Evolutionary conservation across 805 yeast species (phyloP).

Genomic region (Candida easanensis): DNA sequence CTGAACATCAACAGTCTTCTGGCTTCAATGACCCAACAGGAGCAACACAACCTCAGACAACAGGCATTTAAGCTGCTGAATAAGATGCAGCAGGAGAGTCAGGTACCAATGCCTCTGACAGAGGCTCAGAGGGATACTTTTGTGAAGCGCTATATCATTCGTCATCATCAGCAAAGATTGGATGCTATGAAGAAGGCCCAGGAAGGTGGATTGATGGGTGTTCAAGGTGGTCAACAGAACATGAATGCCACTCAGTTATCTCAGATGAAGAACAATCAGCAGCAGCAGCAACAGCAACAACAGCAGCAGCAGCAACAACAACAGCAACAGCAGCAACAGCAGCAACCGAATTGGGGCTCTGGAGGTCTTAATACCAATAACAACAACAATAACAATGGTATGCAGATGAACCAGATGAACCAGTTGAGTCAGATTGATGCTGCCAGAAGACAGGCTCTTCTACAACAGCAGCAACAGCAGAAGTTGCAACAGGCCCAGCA

Average conservation of each 20-base stretch:
- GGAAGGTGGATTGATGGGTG: neutral
- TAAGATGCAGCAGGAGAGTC: constrained; percentile 24
- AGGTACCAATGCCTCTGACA: constrained; percentile 21
- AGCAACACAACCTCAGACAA: neutral
- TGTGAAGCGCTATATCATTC: constrained; percentile 23
- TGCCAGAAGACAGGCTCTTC: constrained; percentile 11
- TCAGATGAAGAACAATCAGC: constrained; percentile 2
- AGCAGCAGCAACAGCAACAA: no score
- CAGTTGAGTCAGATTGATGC: neutral
- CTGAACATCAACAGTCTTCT: constrained; percentile 6
- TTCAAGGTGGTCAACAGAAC: constrained; percentile 1
- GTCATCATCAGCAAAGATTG: constrained; percentile 25
- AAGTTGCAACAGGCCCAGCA: constrained; percentile 22
- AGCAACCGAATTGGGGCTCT: no score
- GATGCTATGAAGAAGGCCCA: constrained; percentile 8
- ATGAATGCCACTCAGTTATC: neutral
- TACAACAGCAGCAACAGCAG: constrained; percentile 15
- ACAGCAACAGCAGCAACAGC: no score
- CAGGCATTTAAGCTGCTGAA: neutral
- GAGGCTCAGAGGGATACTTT: constrained; percentile 26
- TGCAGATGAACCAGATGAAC: constrained; percentile 5
- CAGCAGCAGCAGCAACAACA: no score
- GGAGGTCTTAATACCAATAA: no score
- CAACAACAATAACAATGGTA: no score
- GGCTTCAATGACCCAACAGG: constrained; percentile 2